These are phyloP conservation scores for Neonectria neomacrospora DNA, from an alignment of 2,329 filamentous ascomycete species.

Conservation along the genomic window DNA sequence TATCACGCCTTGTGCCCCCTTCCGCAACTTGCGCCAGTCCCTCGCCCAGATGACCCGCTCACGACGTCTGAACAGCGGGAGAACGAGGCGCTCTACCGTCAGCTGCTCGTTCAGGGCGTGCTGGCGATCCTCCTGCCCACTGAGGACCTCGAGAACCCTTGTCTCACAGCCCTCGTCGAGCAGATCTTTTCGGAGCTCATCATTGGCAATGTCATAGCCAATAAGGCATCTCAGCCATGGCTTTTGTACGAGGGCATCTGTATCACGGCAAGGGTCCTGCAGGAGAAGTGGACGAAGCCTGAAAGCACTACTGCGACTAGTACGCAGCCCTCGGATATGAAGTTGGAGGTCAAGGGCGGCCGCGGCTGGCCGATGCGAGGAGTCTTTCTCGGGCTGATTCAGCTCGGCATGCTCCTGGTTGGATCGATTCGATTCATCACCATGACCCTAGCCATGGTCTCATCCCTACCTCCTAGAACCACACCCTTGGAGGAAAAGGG, in stretches of 20 bases:
- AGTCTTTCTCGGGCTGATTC: slow-evolving; percentile 67
- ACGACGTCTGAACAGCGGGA: slow-evolving; percentile 71
- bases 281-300: slow-evolving; percentile 44
- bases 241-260: slow-evolving; percentile 86
- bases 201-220: slow-evolving; percentile 82
- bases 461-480: slow-evolving; percentile 70
- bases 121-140: slow-evolving; percentile 88
- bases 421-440: slow-evolving; percentile 74
- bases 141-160: slow-evolving; percentile 90
- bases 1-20: slow-evolving; percentile 89
- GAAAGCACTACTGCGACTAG: slow-evolving; percentile 30
- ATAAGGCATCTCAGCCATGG: slow-evolving; percentile 87
- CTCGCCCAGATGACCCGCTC: slow-evolving; percentile 62
- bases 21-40: slow-evolving; percentile 82
- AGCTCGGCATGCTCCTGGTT: slow-evolving; percentile 66
- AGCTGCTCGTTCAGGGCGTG: slow-evolving; percentile 84
- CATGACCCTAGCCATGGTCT: slow-evolving; percentile 72
- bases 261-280: slow-evolving; percentile 67
- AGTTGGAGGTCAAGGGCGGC: slow-evolving; percentile 29
- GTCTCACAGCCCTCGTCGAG: slow-evolving; percentile 82
- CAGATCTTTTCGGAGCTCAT: slow-evolving; percentile 93
- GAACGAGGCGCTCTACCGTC: slow-evolving; percentile 86
- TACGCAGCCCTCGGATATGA: slow-evolving; percentile 21
- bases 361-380: slow-evolving; percentile 55
- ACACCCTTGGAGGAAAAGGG: slow-evolving; percentile 42